Conservation (phyloP, 2,329 filamentous ascomycete genomes). For the Fusarium liriodendri region DNA sequence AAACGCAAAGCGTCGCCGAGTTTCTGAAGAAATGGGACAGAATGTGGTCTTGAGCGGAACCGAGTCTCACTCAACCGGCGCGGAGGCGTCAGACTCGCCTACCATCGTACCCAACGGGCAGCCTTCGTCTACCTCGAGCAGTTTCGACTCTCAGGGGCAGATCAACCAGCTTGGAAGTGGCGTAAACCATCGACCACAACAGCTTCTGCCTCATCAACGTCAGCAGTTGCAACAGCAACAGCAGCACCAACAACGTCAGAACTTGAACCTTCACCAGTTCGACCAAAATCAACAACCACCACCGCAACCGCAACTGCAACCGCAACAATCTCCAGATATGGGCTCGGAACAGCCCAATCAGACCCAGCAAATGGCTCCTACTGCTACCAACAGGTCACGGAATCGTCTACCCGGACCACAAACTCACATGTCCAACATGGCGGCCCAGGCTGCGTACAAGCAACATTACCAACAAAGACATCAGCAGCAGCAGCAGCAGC, state of each 20-base stretch:
- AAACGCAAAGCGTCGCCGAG: constrained; percentile 43
- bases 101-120: constrained; percentile 19
- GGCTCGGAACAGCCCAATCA: constrained; percentile 4
- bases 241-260: constrained; percentile 18
- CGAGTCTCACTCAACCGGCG: constrained; percentile 18
- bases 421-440: constrained; percentile 6
- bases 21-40: constrained; percentile 37
- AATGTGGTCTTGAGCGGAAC: constrained; percentile 4
- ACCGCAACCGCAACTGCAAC: not conserved
- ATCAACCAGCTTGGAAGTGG: not conserved
- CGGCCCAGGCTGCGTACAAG: constrained; percentile 19
- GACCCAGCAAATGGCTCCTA: constrained; percentile 3
- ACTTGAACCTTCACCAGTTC: constrained; percentile 6
- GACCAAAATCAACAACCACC: constrained; percentile 24
- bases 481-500: constrained; percentile 29
- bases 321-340: constrained; percentile 18
- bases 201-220: constrained; percentile 7
- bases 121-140: constrained; percentile 17
- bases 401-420: constrained; percentile 3
- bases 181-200: constrained; percentile 21
- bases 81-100: constrained; percentile 23
- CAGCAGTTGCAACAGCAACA: constrained; percentile 22
- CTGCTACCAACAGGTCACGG: not conserved
- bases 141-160: constrained; percentile 30
- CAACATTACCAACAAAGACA: constrained; percentile 18